phyloP scores from a whole-genome alignment of 208 protist genomes.

The Trypanosoma lewisi region DNA sequence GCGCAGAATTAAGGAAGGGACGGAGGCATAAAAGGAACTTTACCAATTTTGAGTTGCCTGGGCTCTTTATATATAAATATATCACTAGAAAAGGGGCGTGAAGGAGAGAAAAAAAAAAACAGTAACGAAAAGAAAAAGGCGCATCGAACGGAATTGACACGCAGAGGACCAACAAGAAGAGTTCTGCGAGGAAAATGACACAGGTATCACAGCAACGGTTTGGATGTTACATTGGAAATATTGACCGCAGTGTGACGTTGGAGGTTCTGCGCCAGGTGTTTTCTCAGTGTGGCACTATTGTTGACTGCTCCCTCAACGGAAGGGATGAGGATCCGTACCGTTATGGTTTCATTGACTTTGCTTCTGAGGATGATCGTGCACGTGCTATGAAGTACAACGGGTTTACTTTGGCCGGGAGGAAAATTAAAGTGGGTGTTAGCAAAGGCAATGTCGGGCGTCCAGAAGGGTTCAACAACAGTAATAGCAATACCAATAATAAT shows the following conservation, averaged over 20 bases:
- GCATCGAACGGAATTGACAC: slow-evolving; percentile 1
- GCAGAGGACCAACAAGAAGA: too few species aligned
- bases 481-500: slow-evolving; percentile 11
- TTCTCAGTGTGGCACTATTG: slow-evolving; percentile 73
- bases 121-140: neutral
- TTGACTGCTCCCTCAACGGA: slow-evolving; percentile 86
- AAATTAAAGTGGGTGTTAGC: slow-evolving; percentile 83
- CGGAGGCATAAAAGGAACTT: too few species aligned
- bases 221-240: slow-evolving; percentile 86
- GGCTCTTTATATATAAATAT: too few species aligned
- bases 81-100: neutral
- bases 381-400: slow-evolving; percentile 87
- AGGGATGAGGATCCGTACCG: slow-evolving; percentile 74
- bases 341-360: slow-evolving; percentile 89
- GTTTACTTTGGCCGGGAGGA: slow-evolving; percentile 68
- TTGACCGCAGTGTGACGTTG: slow-evolving; percentile 75
- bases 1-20: too few species aligned
- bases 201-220: slow-evolving; percentile 53
- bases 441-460: slow-evolving; percentile 78
- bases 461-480: slow-evolving; percentile 26
- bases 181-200: slow-evolving; percentile 14
- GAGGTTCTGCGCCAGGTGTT: slow-evolving; percentile 82
- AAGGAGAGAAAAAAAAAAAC: neutral
- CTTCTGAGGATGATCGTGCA: slow-evolving; percentile 68
- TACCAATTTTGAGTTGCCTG: too few species aligned